phyloP scores from a whole-genome alignment of 768 basidiomycete species.

The Scleroderma citrinum region DNA sequence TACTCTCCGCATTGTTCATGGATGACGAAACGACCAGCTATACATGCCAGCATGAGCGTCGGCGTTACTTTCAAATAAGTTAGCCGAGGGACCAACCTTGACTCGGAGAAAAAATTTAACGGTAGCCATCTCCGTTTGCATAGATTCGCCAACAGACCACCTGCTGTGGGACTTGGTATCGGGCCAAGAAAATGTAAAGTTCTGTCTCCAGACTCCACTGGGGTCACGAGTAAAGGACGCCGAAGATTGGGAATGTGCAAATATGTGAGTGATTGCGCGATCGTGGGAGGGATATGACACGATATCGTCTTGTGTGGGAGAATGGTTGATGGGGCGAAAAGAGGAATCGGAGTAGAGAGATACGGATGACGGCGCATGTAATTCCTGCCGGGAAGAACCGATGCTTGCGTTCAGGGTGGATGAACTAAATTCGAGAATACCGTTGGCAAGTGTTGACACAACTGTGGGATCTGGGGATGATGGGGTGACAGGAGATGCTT shows the following conservation, averaged over 20 bases:
- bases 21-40: constrained; percentile 43
- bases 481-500: constrained; percentile 24
- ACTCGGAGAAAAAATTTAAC: constrained; percentile 67
- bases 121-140: constrained; percentile 55
- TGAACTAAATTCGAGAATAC: constrained; percentile 14
- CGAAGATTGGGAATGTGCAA: constrained; percentile 55
- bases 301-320: constrained; percentile 10
- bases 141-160: constrained; percentile 78
- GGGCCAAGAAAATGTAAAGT: constrained; percentile 68
- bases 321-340: constrained; percentile 16
- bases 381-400: constrained; percentile 15
- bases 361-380: constrained; percentile 11
- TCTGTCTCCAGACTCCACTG: constrained; percentile 57
- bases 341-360: constrained; percentile 23
- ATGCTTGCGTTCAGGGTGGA: constrained; percentile 2
- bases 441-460: constrained; percentile 29
- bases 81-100: constrained; percentile 43
- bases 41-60: neutral
- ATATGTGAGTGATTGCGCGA: constrained; percentile 40
- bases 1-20: constrained; percentile 49
- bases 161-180: constrained; percentile 59
- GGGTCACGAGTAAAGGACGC: constrained; percentile 51
- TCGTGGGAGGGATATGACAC: constrained; percentile 7
- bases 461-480: constrained; percentile 19
- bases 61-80: constrained; percentile 8